A percentile compares a stretch with the other conserved stretches of the same genome.
These are phyloP conservation scores for Haplosporangium gracile DNA, from an alignment of 192 early-diverging fungal species.

Conservation along the genomic window DNA sequence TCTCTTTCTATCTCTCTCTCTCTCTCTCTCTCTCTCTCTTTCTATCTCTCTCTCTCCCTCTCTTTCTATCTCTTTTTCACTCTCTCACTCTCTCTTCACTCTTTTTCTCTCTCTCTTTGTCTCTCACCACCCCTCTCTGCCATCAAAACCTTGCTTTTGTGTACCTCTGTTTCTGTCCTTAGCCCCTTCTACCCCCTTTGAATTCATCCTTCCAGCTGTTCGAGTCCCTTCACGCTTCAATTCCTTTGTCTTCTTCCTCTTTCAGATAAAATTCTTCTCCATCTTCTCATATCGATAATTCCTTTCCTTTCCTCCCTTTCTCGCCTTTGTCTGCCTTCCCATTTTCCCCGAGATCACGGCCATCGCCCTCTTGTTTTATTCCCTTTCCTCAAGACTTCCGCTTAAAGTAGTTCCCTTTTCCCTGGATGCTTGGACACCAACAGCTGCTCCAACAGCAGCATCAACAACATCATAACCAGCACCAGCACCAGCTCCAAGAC, in stretches of 20 bases:
- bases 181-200: constrained; percentile 5
- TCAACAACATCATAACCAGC: constrained; percentile 20
- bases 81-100: background rate
- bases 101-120: no score
- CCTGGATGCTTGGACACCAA: constrained; percentile 55
- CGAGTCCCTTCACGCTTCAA: constrained; percentile 1
- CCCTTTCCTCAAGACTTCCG: background rate
- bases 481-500: constrained; percentile 31
- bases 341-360: background rate
- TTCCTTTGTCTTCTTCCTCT: constrained; percentile 8
- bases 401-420: background rate
- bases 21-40: constrained; percentile 8
- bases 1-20: background rate
- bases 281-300: constrained; percentile 6
- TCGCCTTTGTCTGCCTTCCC: background rate
- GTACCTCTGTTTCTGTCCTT: constrained; percentile 8
- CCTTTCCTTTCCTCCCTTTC: background rate
- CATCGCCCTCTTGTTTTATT: background rate
- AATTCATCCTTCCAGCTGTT: constrained; percentile 3
- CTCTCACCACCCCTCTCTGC: constrained; percentile 6
- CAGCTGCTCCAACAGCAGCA: constrained; percentile 56
- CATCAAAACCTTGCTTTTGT: constrained; percentile 12
- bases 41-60: background rate
- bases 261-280: constrained; percentile 15
- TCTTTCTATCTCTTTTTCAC: background rate